Base-by-base conservation (phyloP, 2,329 filamentous ascomycete genomes). In the Colletotrichum musicola region DNA sequence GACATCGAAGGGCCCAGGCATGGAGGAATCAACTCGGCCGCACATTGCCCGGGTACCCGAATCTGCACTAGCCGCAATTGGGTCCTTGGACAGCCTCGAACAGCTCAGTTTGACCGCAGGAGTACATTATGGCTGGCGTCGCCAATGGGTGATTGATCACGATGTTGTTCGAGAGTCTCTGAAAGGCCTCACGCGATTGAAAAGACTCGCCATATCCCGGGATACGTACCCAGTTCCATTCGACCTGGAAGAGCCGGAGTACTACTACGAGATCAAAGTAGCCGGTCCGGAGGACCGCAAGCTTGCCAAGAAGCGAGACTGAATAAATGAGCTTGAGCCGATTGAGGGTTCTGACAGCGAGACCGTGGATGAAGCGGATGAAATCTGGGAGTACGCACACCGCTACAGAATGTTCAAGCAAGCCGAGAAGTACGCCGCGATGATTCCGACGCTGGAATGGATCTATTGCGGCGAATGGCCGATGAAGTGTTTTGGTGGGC, bases 391-490 rank as follows among this genome's bases (percentile, higher is more conserved):
- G 53, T 55, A 55, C 35, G 53, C 53, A 42, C 53, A 55, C 53
- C 53, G 53, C 18, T 55, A 55, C 53, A 55, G 3, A 25, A 55
- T 55, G 53, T 55, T 55, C 53, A 55, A 40, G 53, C 53, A 55
- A 55, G 53, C 53, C 35, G 53, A 55, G 53, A 42, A 55, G 18
- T 55, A 55, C 30, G 18, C 18, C 13, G 35, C 42, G 13, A 18
- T 55, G 53, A 55, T 55, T 55, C 35, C 35, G 53, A 55, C 53
- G 35, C 35, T 42, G 53, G 18, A 55, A 55, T 55, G 30, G n/a
- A 18, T 35, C 7, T 35, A 35, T 9, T 35, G 30, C 30, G 30
- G 30, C 30, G 30, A 35, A 35, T 35, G 30, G 30, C 30, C 30
- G 30, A 35, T 35, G 30, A 10, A 35, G 30, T 4, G 10, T 9